Evolutionary conservation across 768 basidiomycete species (phyloP), one percentile per base, ranked within the genome.

Genomic region (Kwoniella shandongensis): DNA sequence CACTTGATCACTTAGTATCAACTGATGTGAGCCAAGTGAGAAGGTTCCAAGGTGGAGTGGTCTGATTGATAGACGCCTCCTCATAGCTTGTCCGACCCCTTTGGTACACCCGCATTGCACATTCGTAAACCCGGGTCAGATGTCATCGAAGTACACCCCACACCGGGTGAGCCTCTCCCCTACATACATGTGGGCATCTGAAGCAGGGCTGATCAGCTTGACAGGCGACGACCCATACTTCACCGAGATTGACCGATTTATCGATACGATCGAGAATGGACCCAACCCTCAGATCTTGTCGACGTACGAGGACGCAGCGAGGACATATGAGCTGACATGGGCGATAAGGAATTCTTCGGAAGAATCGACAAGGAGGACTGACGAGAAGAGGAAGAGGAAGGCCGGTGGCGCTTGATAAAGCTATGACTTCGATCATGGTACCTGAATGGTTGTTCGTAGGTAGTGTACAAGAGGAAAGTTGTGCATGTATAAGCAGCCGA

Each of bases 311-410:
- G 91, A 91, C 86, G 63, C 63, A 76, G 90, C 90, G 63, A 85
- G 82, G 77, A 87, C 90, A 3, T 94, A 94, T 63, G 85, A 92
- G 74, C 81, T 94, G 61, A 92, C 91, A 26, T 94, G 91, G 91
- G 89, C 88, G n/a, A 92, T 94, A 70, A 85, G 90, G 36, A 60
- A 57, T 12, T 58, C 63, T 2, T 59, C 65, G 13, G 73, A 74
- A 42, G 66, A 54, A 40, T 50, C 36, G 45, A 60, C 58, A 2
- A 57, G 51, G 39, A 52, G 30, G 29, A 48, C 47, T 30, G 8
- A 30, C 10, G 47, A 26, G 29, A 48, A 48, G 47, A 48, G 32
- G 30, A 30, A 30, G 11, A 48, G 32, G 30, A 48, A 30, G 8
- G 47, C 47, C 3, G 27, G 29, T 12, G 2, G 45, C 32, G 32